Evolutionary conservation across 2,329 filamentous ascomycete genomes (phyloP), one percentile per base, ranked within the genome.

Genomic region (Colletotrichum sp.): DNA sequence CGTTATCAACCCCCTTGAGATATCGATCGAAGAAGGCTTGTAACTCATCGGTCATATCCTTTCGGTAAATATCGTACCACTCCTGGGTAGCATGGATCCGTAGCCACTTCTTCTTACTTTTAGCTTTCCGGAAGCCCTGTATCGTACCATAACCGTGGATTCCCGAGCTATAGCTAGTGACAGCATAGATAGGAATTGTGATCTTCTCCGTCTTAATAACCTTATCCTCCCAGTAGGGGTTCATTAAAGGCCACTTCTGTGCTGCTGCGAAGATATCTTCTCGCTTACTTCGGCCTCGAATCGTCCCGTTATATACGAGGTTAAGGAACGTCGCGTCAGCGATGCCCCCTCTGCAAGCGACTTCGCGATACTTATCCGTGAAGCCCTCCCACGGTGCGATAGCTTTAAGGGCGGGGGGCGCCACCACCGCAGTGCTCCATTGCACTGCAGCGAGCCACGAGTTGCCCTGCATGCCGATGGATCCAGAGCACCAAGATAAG

Each of bases 21-120:
- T 86, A 90, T 4, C 78, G 79, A 67, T 89, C 87, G 73, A 89
- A 89, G 80, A 87, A 90, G 1, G 75, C 71, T 8, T 80, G 72
- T 1, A 89, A 81, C 66, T 88, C 86, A 2, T 83, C 79, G n/a
- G 32, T 21, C 16, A 32, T 36, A 18, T 36, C 61, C 18, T 16
- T 15, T 18, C 61, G 12, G 13, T 36, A 65, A 18, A 65, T 32
- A 36, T 65, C 61, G 24, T 21, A 65, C 61, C 61, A 65, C 32
- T 65, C 61, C 61, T 65, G 61, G 15, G n/a, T 34, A 10, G 61
- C 28, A 36, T 65, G 61, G 18, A 65, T 16, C 7, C 38, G 74
- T 15, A 88, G 81, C 87, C 86, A 88, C 78, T 88, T 88, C 24
- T 87, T 77, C 7, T 83, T 78, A 15, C 82, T 78, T 2, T 80